Evolutionary conservation across 2,329 filamentous ascomycete genomes (phyloP).

Genomic region (Paracamarosporium sp.): DNA sequence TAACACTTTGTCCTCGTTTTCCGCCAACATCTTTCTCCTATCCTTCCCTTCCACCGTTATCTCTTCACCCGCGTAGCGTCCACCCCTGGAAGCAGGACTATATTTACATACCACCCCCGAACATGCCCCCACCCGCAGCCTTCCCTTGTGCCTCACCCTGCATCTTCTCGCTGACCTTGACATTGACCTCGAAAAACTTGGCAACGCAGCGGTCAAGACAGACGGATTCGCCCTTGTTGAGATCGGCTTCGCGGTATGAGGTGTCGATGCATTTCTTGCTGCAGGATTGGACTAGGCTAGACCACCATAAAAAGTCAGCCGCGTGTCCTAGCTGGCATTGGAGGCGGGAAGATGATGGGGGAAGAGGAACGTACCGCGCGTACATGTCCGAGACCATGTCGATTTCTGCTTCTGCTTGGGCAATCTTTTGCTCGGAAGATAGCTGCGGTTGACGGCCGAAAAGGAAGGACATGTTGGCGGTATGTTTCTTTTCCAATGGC

Average conservation of each 20-base stretch:
- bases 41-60: neutral
- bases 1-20: neutral
- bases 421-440: conserved; percentile 95
- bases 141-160: conserved; percentile 79
- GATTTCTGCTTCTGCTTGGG: conserved; percentile 94
- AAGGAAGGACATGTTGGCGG: conserved; percentile 44
- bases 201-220: conserved; percentile 96
- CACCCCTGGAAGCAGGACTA: neutral
- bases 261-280: conserved; percentile 90
- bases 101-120: conserved; percentile 33
- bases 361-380: conserved; percentile 73
- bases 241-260: conserved; percentile 92
- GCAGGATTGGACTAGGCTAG: conserved; percentile 85
- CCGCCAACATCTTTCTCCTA: neutral
- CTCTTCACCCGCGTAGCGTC: neutral
- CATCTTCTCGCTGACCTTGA: conserved; percentile 97
- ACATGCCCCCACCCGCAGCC: conserved; percentile 42
- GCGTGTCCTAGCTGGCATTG: neutral
- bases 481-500: neutral
- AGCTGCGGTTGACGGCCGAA: conserved; percentile 77
- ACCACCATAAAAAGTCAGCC: conserved; percentile 2
- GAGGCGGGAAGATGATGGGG: neutral
- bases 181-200: conserved; percentile 98
- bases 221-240: conserved; percentile 98
- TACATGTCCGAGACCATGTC: conserved; percentile 99